Evolutionary conservation across 164 flowering plant genomes (phyloP).

Genomic region (Liriodendron chinense): DNA sequence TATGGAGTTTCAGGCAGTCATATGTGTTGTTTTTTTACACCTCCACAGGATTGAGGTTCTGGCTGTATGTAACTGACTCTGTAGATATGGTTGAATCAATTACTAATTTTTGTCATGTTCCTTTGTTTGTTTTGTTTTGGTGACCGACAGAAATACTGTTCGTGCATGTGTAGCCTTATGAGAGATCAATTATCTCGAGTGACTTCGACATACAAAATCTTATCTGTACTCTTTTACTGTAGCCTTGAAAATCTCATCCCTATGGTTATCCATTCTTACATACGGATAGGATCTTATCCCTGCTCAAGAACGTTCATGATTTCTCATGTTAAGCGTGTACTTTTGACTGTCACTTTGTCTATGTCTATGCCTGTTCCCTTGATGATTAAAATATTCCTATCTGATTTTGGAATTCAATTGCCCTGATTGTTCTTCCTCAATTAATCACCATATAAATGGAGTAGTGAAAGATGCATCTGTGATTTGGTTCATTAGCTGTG

Average conservation of each 20-base stretch:
- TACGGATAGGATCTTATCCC: background rate
- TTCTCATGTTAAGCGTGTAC: too few relatives aligned
- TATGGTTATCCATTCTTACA: background rate
- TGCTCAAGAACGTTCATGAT: too few relatives aligned
- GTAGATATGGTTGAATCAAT: background rate
- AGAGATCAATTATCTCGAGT: background rate
- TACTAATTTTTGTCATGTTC: constrained; percentile 5
- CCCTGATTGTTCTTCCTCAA: background rate
- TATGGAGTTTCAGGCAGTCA: background rate
- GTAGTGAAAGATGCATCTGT: too few relatives aligned
- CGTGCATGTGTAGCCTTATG: constrained; percentile 11
- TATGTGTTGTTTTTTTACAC: background rate
- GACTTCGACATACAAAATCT: background rate
- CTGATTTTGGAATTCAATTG: too few relatives aligned
- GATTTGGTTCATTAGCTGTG: too few relatives aligned
- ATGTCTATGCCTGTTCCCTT: too few relatives aligned
- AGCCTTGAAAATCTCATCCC: background rate
- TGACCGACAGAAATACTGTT: constrained; percentile 10
- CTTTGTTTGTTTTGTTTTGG: constrained; percentile 6
- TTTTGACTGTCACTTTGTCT: too few relatives aligned
- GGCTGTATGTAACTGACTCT: background rate
- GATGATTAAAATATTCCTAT: too few relatives aligned
- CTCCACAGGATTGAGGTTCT: background rate
- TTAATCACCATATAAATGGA: background rate
- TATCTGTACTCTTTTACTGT: background rate